Percentiles rank a stretch among this genome's conserved stretches.
Conservation (phyloP, 345 rosid species). For the Hibiscus mutabilis region DNA sequence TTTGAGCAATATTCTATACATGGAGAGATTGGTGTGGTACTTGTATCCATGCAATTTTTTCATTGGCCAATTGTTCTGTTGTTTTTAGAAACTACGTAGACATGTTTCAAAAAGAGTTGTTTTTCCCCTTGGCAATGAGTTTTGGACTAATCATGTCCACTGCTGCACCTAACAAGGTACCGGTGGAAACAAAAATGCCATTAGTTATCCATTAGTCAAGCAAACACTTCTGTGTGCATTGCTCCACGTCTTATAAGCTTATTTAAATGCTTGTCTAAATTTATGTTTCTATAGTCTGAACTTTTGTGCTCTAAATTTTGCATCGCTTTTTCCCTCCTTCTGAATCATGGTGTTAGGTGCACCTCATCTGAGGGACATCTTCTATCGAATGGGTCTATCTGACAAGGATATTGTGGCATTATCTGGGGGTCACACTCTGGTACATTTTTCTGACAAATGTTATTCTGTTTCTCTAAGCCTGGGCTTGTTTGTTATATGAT, state of each 20-base stretch:
- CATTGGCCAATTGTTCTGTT: not conserved
- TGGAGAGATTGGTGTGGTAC: not conserved
- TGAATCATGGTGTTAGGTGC: conserved; percentile 39
- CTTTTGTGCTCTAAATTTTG: not conserved
- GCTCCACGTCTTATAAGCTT: not conserved
- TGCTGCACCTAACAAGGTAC: not conserved
- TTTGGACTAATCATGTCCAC: not conserved
- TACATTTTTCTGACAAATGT: conserved; percentile 10
- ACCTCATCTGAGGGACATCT: conserved; percentile 69
- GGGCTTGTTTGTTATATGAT: not conserved
- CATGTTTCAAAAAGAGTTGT: not conserved
- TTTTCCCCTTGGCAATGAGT: not conserved
- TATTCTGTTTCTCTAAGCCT: not conserved
- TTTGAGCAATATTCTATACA: not conserved
- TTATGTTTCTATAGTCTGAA: not conserved
- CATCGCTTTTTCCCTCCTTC: not conserved
- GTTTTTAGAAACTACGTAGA: not conserved
- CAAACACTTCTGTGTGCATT: not conserved
- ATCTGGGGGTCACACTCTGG: conserved; percentile 49
- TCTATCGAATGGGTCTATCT: conserved; percentile 83
- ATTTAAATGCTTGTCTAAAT: not conserved
- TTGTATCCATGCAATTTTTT: not conserved
- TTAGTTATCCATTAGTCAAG: not conserved
- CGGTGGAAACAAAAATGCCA: not conserved
- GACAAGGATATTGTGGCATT: conserved; percentile 87